Evolutionary conservation across 1,284 basidiomycete species (phyloP), one percentile per base, ranked within the genome.

Genomic region (Ustilago esculenta): DNA sequence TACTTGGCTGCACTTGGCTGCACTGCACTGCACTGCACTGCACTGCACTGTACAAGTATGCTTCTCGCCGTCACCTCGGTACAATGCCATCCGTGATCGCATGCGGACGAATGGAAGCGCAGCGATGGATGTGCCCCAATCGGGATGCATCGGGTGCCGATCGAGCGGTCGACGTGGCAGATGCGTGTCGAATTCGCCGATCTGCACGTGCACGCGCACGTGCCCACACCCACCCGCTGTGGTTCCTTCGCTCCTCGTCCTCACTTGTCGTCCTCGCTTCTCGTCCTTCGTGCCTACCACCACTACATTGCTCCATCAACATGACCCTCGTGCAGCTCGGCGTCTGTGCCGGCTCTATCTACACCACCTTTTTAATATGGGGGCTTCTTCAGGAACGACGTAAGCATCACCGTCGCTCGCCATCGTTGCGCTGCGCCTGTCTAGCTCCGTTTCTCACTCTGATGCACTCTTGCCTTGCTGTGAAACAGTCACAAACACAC

Each of bases 311-410:
- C 18, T 50, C 17, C 9, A n/a, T 23, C 29, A 49, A 25, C 1
- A 73, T 70, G 66, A 70, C 66, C 25, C 46, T 73, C 7, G 23
- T 76, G 3, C 64, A 72, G 59, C 68, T 81, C 9, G 70, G 63
- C 39, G 27, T 77, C 3, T 80, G 80, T 44, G 77, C 77, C 29
- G 58, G 56, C 27, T 68, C 76, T 20, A 81, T 81, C 52, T 81
- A 81, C 45, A 59, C 73, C 35, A 77, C 72, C 39, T 81, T 81
- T 47, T 72, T 81, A 37, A 56, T 79, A 61, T 81, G 80, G 80
- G 80, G 77, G 9, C 57, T 81, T 21, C 60, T 81, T 9, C 80
- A 81, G 43, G 80, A 81, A 61, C 58, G 79, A 51, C 45, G 66
- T 70, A 36, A 23, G 71, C 66, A 24, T 14, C 39, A 5, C 21